Evolutionary conservation across 306 rosid genomes (phyloP), one percentile per base, ranked within the genome.

Genomic region (Dryas alaskensis): DNA sequence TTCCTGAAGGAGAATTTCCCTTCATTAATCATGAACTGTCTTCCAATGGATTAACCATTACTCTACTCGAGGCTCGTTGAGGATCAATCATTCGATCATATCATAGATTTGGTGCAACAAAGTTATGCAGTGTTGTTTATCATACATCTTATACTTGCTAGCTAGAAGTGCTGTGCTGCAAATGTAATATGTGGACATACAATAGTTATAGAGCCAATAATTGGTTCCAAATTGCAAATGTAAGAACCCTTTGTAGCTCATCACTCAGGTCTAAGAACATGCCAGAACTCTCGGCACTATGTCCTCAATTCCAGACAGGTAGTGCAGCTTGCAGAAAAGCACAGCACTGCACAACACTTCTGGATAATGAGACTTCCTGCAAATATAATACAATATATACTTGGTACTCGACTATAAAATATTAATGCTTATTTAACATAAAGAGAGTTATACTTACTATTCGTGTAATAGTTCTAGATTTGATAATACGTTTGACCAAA

Each of bases 11-110:
- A 39, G 3, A n/a, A 14, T 73, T 72, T 12, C 22, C 51, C n/a
- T 51, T 81, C 9, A 17, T 45, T 60, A 72, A 64, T 27, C 42
- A 63, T 31, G 73, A 78, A 46, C 25, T 11, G 4, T 49, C 66
- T 27, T 69, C 78, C 50, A 84, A 63, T 8, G 85, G 85, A 46
- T 13, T 70, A 4, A 73, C 63, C 53, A 19, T 79, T 47, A 77
- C 80, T 39, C 46, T 46, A 65, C 70, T 57, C 5, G 71, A 42
- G 77, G 67, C 86, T 69, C 81, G 86, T 49, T 86, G 43, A 73
- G 47, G 68, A 73, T 62, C 14, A 2, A 42, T 22, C 50, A 11
- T 48, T 67, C 2, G 57, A 16, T 31, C 44, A 53, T 67, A 13
- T 31, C 65, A 67, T 11, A 67, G 13, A 47, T 25, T 49, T 25